phyloP scores from a whole-genome alignment of 495 filamentous ascomycete species.

The Talaromyces liani region DNA sequence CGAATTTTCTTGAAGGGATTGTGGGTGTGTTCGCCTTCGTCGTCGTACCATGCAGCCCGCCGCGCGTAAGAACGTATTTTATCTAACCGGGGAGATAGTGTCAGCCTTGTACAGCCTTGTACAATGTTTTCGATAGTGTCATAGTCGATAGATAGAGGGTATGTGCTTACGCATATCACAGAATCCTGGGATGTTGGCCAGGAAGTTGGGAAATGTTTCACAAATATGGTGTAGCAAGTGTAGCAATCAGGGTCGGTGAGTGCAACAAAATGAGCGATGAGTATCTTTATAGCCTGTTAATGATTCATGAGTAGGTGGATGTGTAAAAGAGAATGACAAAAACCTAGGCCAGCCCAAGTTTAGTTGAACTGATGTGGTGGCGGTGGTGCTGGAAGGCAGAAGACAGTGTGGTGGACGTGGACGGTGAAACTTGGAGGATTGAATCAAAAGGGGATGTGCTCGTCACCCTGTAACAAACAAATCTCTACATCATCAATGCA shows the following conservation, averaged over 20 bases:
- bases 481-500: background rate
- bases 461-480: background rate
- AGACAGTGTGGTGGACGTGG: background rate
- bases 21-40: conserved; percentile 31
- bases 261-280: background rate
- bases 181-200: background rate
- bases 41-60: conserved; percentile 39
- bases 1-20: conserved; percentile 42
- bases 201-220: background rate
- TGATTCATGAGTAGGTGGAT: background rate
- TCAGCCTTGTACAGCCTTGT: background rate
- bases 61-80: conserved; percentile 37
- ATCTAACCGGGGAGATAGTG: conserved; percentile 22
- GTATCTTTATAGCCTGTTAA: background rate
- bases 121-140: background rate
- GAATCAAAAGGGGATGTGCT: background rate
- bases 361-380: background rate
- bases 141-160: background rate
- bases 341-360: background rate
- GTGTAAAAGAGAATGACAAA: background rate
- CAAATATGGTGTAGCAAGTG: background rate
- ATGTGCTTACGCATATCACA: background rate
- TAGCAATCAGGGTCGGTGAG: background rate
- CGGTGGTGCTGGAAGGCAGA: background rate
- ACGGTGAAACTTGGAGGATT: background rate